phyloP scores from a whole-genome alignment of 108 stramenopile genomes.

The Nannochloropsis salina region DNA sequence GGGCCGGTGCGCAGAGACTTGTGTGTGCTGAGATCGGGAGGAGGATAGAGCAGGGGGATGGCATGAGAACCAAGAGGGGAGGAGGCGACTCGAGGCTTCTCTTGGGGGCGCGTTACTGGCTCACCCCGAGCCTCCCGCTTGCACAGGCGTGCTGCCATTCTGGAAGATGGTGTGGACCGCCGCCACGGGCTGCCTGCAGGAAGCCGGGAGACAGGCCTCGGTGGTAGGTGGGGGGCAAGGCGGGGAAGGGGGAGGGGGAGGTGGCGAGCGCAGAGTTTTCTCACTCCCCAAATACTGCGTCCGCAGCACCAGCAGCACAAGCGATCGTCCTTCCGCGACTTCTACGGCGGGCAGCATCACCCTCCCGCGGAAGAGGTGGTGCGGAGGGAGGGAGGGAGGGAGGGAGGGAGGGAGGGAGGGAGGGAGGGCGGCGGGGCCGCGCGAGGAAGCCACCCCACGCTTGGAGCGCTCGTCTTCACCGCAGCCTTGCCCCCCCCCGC shows the following conservation, averaged over 20 bases:
- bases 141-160: conserved; percentile 3
- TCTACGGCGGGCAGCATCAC: background rate
- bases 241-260: background rate
- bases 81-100: too few species aligned
- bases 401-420: background rate
- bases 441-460: too few species aligned
- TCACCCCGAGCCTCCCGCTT: too few species aligned
- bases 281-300: background rate
- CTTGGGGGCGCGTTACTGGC: too few species aligned
- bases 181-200: background rate
- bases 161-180: conserved; percentile 6
- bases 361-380: background rate
- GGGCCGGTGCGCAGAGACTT: too few species aligned
- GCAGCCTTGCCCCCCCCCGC: background rate
- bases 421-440: too few species aligned
- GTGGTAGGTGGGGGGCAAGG: background rate
- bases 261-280: background rate
- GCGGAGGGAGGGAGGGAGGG: background rate
- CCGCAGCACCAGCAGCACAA: background rate
- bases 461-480: background rate
- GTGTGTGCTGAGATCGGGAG: too few species aligned
- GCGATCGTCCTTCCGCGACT: background rate
- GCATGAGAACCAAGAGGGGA: too few species aligned
- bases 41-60: too few species aligned
- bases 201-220: background rate